Evolutionary conservation across 2,329 filamentous ascomycete species (phyloP), one percentile per base, ranked within the genome.

Genomic region (Leptographium radiaticola): DNA sequence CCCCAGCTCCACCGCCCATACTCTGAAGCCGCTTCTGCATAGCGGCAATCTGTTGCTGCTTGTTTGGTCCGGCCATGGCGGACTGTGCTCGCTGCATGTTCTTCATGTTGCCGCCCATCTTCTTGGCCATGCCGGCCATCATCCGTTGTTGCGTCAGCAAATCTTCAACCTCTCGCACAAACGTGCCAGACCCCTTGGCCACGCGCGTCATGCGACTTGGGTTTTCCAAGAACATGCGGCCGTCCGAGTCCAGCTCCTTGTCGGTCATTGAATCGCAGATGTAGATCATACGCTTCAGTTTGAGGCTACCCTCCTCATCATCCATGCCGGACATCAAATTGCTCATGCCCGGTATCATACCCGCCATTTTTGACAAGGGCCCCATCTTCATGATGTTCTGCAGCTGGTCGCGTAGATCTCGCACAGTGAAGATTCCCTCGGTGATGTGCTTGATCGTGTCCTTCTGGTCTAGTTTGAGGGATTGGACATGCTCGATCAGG

Each of bases 381-480:
- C 93, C 93, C 93, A 98, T 97, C 73, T 98, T 98, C 89, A 97
- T 96, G 65, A 98, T 96, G 64, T 97, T 97, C 55, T 86, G 86
- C 13, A 98, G 81, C 66, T 98, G 94, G 66, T 98, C 93, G 20
- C 93, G 83, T 60, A 98, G 77, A 67, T 98, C 93, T 53, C 93
- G 86, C 38, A 98, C 80, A 0, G 93, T 95, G 69, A 97, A 98
- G 59, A 96, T 90, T 54, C 93, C 93, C 64, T 96, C 91, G 8
- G 89, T 86, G 60, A 98, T 94, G 72, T 98, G 91, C 75, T 98
- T 98, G 77, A 98, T 96, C 4, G 93, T 97, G 63, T 97, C 91
- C 70, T 98, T 97, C 61, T 96, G 93, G 68, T 97, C 90, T 50
- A 96, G 80, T 67, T 95, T 96, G 51, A 98, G 79, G 36, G 86